Evolutionary conservation across 495 filamentous ascomycete genomes (phyloP).

Genomic region (Annulohypoxylon stygium): DNA sequence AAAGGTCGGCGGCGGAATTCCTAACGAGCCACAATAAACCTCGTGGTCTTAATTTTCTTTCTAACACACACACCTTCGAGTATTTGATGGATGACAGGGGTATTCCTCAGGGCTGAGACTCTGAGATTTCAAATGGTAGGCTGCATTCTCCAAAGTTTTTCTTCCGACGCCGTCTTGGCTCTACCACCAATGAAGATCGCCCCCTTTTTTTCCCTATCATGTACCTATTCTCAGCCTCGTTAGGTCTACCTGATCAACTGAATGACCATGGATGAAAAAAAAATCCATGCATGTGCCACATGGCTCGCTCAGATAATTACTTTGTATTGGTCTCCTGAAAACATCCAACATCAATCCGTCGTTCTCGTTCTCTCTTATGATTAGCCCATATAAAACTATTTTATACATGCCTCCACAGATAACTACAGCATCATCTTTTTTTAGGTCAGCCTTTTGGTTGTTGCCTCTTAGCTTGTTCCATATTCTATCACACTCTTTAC

Average conservation of each 20-base stretch:
- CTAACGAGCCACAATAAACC: constrained; percentile 7
- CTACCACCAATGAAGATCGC: constrained; percentile 30
- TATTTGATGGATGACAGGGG: constrained; percentile 1
- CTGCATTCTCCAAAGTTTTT: neutral
- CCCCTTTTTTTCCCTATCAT: constrained; percentile 6
- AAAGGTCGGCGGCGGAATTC: constrained; percentile 11
- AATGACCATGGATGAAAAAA: neutral
- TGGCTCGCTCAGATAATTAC: constrained; percentile 17
- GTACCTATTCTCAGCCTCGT: constrained; percentile 37
- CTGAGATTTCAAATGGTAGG: neutral
- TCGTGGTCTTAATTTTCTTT: constrained; percentile 9
- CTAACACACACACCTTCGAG: constrained; percentile 8
- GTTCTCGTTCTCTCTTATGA: constrained; percentile 5
- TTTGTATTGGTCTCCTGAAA: constrained; percentile 22
- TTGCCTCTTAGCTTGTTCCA: constrained; percentile 15
- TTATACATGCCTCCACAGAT: constrained; percentile 17
- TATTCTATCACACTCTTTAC: neutral
- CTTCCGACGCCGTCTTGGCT: constrained; percentile 14
- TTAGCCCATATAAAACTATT: neutral
- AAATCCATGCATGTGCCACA: constrained; percentile 38
- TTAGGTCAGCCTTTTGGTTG: constrained; percentile 8
- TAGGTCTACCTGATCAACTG: neutral
- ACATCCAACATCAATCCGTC: constrained; percentile 11
- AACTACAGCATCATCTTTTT: constrained; percentile 19
- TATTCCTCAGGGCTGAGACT: neutral